phyloP scores from a whole-genome alignment of 371 early-diverging fungal genomes.

The Saksenaea oblongispora region DNA sequence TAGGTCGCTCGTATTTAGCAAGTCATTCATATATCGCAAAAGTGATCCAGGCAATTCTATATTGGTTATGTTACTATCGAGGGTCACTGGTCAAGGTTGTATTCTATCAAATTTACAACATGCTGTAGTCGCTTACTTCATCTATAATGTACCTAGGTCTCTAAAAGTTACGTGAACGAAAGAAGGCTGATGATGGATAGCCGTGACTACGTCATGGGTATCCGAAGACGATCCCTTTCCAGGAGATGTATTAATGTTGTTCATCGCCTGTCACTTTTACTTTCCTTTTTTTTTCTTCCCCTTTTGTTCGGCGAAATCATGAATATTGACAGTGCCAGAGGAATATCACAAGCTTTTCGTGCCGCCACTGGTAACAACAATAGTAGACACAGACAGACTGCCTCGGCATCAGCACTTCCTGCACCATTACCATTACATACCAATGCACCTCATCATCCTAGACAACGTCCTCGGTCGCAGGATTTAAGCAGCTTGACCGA shows the following conservation, averaged over 20 bases:
- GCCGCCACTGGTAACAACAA: neutral
- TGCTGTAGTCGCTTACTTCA: too few relatives aligned
- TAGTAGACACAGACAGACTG: slow-evolving; percentile 4
- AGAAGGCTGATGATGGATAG: too few relatives aligned
- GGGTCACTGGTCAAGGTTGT: too few relatives aligned
- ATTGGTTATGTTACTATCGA: too few relatives aligned
- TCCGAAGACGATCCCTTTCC: neutral
- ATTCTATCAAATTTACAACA: too few relatives aligned
- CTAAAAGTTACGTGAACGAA: too few relatives aligned
- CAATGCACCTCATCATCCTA: neutral
- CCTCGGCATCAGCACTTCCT: slow-evolving; percentile 13
- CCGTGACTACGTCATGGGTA: too few relatives aligned
- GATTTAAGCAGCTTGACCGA: neutral
- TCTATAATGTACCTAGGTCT: too few relatives aligned
- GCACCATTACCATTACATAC: neutral
- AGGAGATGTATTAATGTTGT: neutral
- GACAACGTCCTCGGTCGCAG: neutral
- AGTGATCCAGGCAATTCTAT: too few relatives aligned
- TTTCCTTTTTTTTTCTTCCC: neutral
- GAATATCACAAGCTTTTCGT: neutral
- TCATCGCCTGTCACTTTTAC: neutral
- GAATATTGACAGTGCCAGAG: slow-evolving; percentile 1
- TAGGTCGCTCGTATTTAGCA: too few relatives aligned
- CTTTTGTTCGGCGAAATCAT: neutral
- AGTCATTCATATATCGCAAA: too few relatives aligned